Conservation (phyloP, 257 asterid genomes). For the Solanum verrucosum region DNA sequence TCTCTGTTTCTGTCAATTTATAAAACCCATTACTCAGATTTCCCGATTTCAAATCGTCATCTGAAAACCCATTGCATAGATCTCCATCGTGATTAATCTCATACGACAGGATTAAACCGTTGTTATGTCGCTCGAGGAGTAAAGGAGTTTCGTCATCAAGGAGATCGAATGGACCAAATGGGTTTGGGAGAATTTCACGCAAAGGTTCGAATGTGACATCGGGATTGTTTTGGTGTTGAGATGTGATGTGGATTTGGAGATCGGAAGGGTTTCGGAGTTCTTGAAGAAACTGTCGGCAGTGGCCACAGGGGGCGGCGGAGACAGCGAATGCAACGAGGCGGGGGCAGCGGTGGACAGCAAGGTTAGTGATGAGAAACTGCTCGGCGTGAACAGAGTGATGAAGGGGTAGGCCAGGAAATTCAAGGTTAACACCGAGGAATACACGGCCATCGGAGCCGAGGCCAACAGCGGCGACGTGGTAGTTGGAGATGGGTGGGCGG, state of each 20-base stretch:
- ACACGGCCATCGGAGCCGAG: constrained; percentile 88
- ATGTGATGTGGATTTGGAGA: constrained; percentile 43
- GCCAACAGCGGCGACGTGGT: constrained; percentile 72
- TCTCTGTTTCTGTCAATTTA: background rate
- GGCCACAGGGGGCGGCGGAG: constrained; percentile 94
- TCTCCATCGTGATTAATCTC: background rate
- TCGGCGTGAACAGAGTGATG: constrained; percentile 90
- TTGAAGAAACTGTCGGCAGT: constrained; percentile 91
- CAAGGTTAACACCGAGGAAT: constrained; percentile 74
- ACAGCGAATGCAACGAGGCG: constrained; percentile 56
- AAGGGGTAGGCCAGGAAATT: constrained; percentile 71
- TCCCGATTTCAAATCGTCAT: background rate
- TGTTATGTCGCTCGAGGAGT: constrained; percentile 51
- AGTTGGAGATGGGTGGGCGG: constrained; percentile 78
- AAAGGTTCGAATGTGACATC: constrained; percentile 31
- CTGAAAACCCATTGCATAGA: constrained; percentile 29
- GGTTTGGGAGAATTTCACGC: constrained; percentile 44
- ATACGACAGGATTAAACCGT: constrained; percentile 15
- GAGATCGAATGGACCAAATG: constrained; percentile 79
- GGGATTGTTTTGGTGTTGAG: constrained; percentile 6
- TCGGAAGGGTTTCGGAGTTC: constrained; percentile 57
- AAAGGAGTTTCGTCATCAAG: constrained; percentile 53
- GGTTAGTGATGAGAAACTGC: constrained; percentile 70
- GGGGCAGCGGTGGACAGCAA: constrained; percentile 46
- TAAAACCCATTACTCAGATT: constrained; percentile 25